Percentiles rank a stretch among this genome's conserved stretches.
These are phyloP conservation scores for Colletotrichum lentis DNA, from an alignment of 2,329 filamentous ascomycete species.

Conservation along the genomic window DNA sequence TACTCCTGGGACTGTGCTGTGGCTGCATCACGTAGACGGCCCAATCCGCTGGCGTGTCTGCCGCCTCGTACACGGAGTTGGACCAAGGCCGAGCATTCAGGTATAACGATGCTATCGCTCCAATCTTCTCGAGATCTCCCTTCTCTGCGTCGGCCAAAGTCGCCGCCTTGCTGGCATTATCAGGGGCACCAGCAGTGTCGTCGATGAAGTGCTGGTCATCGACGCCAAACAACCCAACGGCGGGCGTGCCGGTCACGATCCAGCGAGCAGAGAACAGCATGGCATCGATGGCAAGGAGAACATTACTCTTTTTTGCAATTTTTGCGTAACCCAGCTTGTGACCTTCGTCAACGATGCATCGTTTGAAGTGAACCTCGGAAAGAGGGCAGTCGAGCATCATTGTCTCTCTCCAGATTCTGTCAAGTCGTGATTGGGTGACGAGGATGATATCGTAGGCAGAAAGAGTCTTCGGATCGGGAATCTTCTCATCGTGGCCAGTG, in stretches of 20 bases:
- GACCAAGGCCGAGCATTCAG: slow-evolving; percentile 82
- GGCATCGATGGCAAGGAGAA: slow-evolving; percentile 60
- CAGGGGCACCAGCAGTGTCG: background rate
- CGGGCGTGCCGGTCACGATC: slow-evolving; percentile 91
- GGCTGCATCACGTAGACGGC: slow-evolving; percentile 73
- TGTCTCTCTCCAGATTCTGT: slow-evolving; percentile 58
- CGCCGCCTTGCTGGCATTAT: slow-evolving; percentile 9
- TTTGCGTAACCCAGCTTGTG: slow-evolving; percentile 79
- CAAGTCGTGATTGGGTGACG: slow-evolving; percentile 78
- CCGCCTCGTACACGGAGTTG: slow-evolving; percentile 62
- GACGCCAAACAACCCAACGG: slow-evolving; percentile 81
- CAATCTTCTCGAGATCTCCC: slow-evolving; percentile 71
- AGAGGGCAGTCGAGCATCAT: slow-evolving; percentile 64
- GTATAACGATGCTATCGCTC: slow-evolving; percentile 73
- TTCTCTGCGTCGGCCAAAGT: slow-evolving; percentile 51
- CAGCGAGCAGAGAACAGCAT: slow-evolving; percentile 77
- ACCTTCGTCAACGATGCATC: slow-evolving; percentile 92
- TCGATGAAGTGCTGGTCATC: slow-evolving; percentile 36
- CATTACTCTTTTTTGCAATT: slow-evolving; percentile 62
- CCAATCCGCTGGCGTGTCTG: slow-evolving; percentile 73
- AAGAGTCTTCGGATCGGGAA: slow-evolving; percentile 68
- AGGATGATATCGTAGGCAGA: slow-evolving; percentile 77
- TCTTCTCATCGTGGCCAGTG: slow-evolving; percentile 55
- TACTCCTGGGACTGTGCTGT: slow-evolving; percentile 58
- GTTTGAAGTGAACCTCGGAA: slow-evolving; percentile 79